Base-by-base conservation (phyloP, 108 stramenopile genomes). In the Chaetoceros muelleri region DNA sequence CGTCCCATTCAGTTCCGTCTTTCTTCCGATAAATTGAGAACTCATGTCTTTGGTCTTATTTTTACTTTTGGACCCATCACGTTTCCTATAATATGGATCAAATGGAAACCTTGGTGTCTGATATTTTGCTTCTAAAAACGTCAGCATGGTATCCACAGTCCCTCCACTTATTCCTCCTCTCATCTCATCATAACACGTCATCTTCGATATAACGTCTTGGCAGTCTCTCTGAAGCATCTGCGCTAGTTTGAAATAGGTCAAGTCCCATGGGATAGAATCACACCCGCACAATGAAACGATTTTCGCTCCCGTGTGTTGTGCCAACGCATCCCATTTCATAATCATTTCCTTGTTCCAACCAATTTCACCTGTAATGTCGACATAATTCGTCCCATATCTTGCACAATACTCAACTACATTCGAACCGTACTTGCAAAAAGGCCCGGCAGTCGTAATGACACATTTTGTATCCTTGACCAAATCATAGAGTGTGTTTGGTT, bases 301-400 rank as follows among this genome's bases (percentile, higher is more conserved):
- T 40, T 70, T 66, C 7, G 84, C 74, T 0, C 90, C 90, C 16
- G 84, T 67, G 24, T 61, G 47, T 34, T 63, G 23, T 7, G 93
- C 89, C 0, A 20, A 27, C 16, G 62, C 60, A 24, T 78, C 80
- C 46, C 83, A 82, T 27, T 57, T 46, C 47, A 59, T 53, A 44
- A 85, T 69, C 88, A 92, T 89, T 21, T 69, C 60, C 27, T 70
- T 69, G 34, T 73, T 90, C 94, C 94, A 97, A 7, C 59, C 30
- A 3, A 81, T 72, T 71, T 99, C 96, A 2, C 96, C 95, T 1
- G 96, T 96, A 48, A 96, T 85, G 66, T 99, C 98, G 7, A 70
- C 72, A 67, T 91, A 95, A 70, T 95, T 74, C 10, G 88, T 75
- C 18, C 95, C 95, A 52, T 55, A 28, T 48, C 68, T 45, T 3